Conservation (phyloP, 2,329 filamentous ascomycete species). For the Sphaerulina populicola region DNA sequence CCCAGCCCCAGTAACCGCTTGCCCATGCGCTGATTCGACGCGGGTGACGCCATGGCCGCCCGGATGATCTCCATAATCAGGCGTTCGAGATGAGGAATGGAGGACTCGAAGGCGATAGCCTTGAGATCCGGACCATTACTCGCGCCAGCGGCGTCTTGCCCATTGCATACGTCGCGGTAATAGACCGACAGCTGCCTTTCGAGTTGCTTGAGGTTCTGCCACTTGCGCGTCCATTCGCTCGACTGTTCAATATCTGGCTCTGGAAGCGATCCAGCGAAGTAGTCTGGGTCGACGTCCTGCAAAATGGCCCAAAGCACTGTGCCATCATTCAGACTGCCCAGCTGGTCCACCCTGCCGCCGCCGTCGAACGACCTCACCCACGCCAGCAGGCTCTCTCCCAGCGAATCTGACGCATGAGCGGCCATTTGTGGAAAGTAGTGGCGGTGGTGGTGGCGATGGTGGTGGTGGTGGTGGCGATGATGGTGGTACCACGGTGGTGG, state of each 20-base stretch:
- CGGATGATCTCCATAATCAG: slow-evolving; percentile 44
- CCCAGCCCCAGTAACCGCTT: slow-evolving; percentile 30
- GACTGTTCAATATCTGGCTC: slow-evolving; percentile 38
- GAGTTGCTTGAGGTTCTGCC: slow-evolving; percentile 48
- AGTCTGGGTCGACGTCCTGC: slow-evolving; percentile 40
- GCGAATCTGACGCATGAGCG: slow-evolving; percentile 19
- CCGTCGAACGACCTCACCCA: slow-evolving; percentile 42
- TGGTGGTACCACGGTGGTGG: not conserved
- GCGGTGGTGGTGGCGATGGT: not conserved
- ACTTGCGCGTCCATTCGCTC: slow-evolving; percentile 45
- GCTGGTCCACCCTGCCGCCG: slow-evolving; percentile 31
- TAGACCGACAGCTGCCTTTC: slow-evolving; percentile 43
- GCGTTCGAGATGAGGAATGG: slow-evolving; percentile 32
- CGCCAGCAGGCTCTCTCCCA: slow-evolving; percentile 27
- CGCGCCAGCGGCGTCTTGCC: slow-evolving; percentile 29
- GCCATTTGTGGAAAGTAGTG: slow-evolving; percentile 13
- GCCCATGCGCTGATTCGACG: slow-evolving; percentile 43
- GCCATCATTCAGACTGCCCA: slow-evolving; percentile 42
- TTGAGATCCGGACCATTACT: slow-evolving; percentile 41
- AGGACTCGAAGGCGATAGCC: slow-evolving; percentile 41
- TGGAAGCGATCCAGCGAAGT: slow-evolving; percentile 43
- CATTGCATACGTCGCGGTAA: slow-evolving; percentile 40
- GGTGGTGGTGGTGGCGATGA: not conserved
- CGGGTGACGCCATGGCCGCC: slow-evolving; percentile 41
- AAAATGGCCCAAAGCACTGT: slow-evolving; percentile 43